Base-by-base conservation (phyloP, 306 rosid genomes). In the Glycyrrhiza uralensis region DNA sequence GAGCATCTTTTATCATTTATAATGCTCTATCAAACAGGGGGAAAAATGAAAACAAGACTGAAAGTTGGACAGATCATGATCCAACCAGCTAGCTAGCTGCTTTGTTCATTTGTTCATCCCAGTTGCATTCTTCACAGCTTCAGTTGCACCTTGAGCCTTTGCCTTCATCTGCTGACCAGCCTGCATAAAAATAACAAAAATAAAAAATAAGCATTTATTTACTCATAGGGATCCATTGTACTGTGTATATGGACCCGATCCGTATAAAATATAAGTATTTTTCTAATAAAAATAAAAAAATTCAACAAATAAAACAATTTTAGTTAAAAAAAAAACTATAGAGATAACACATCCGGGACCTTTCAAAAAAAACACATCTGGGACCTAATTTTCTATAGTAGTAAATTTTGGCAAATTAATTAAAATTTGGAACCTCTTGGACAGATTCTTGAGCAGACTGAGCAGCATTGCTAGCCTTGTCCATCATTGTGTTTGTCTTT, bases 51-150 rank as follows among this genome's bases (percentile, higher is more conserved):
- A 63, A 11, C 7, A 47, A 32, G 11, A 13, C 15, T 5, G 29
- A 71, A 71, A 26, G 2, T 71, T 32, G 45, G 45, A 58, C 1
- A 32, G 0, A n/a, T 50, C 20, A 49, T 15, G 15, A 60, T 7
- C 39, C 60, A 72, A 17, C 4, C 2, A 9, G 14, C 20, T n/a
- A n/a, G n/a, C n/a, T n/a, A n/a, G n/a, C 3, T 29, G 7, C n/a
- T 30, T 57, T 45, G 62, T 44, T 88, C 76, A 83, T 47, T 85
- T 84, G 67, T 78, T 85, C 56, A 81, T 49, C 35, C 89, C 90
- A 23, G 85, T 83, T 6, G 96, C 83, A 78, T 89, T 33, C 84
- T 85, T 89, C 23, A 73, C 79, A 2, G 86, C 77, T 1, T 85
- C 90, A 32, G 42, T 76, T 4, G 89, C 86, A 41, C 82, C 92